Conservation (phyloP, 1,284 basidiomycete species). For the Amylostereum chailletii region DNA sequence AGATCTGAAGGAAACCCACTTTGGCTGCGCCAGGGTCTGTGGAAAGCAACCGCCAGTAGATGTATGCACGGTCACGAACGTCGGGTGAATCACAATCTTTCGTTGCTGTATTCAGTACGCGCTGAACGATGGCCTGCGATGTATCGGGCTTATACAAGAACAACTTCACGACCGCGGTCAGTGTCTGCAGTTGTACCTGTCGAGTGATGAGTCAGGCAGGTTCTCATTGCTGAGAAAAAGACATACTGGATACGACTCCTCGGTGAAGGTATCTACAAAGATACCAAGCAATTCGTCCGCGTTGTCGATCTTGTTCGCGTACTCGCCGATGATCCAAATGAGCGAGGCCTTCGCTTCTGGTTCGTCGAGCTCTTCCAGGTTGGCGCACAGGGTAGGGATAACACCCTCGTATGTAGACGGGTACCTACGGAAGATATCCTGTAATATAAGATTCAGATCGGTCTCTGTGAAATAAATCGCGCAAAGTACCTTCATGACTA, state of each 20-base stretch:
- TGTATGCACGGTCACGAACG: slow-evolving; percentile 92
- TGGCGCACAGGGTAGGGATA: slow-evolving; percentile 91
- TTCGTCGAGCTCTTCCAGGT: slow-evolving; percentile 94
- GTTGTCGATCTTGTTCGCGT: slow-evolving; percentile 95
- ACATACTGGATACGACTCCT: slow-evolving; percentile 84
- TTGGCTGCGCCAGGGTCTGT: slow-evolving; percentile 92
- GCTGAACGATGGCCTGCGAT: slow-evolving; percentile 85
- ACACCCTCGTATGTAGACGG: slow-evolving; percentile 97
- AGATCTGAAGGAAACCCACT: slow-evolving; percentile 52
- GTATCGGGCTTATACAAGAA: slow-evolving; percentile 93
- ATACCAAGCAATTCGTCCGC: slow-evolving; percentile 86
- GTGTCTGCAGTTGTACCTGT: slow-evolving; percentile 88
- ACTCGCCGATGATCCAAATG: slow-evolving; percentile 99
- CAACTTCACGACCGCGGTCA: slow-evolving; percentile 95
- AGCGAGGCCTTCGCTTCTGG: slow-evolving; percentile 96
- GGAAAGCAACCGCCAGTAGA: slow-evolving; percentile 92
- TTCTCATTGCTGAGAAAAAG: background rate
- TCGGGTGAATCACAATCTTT: slow-evolving; percentile 97
- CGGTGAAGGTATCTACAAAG: slow-evolving; percentile 88
- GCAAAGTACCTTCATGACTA: slow-evolving; percentile 85
- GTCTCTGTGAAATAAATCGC: background rate
- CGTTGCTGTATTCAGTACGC: slow-evolving; percentile 87
- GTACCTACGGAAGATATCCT: slow-evolving; percentile 98
- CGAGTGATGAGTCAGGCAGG: slow-evolving; percentile 11
- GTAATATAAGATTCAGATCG: slow-evolving; percentile 3